These are phyloP conservation scores for Fusarium sp. DNA, from an alignment of 2,329 filamentous ascomycete genomes.

Conservation along the genomic window DNA sequence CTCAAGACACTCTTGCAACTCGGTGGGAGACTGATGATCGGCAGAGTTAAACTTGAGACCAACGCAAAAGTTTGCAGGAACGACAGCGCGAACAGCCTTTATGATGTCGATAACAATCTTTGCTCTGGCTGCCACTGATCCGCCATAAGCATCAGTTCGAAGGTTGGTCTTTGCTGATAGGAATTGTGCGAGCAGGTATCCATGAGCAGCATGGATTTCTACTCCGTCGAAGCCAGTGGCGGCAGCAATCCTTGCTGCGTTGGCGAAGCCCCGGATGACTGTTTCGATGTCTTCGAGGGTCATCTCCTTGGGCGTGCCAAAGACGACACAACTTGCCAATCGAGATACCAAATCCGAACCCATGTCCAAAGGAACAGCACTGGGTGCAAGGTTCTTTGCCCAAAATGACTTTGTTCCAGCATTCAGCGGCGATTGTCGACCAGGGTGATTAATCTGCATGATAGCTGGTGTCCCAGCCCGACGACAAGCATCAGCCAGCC, in stretches of 20 bases:
- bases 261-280: conserved; percentile 65
- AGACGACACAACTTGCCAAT: conserved; percentile 51
- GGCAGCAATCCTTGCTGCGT: conserved; percentile 61
- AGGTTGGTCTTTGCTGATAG: conserved; percentile 62
- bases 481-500: conserved; percentile 50
- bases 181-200: conserved; percentile 70
- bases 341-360: conserved; percentile 53
- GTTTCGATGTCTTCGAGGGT: conserved; percentile 64
- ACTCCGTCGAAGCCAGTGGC: conserved; percentile 61
- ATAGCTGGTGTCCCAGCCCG: conserved; percentile 53
- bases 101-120: conserved; percentile 65
- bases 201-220: conserved; percentile 64
- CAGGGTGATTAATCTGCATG: conserved; percentile 62
- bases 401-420: conserved; percentile 53
- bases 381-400: conserved; percentile 57
- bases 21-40: conserved; percentile 61
- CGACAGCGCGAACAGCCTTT: conserved; percentile 54
- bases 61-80: conserved; percentile 59
- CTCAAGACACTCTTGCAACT: conserved; percentile 65
- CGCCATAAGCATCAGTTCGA: conserved; percentile 68
- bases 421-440: conserved; percentile 57
- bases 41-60: conserved; percentile 69
- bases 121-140: conserved; percentile 60
- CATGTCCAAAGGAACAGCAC: conserved; percentile 57
- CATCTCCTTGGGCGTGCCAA: conserved; percentile 70